Conservation (phyloP, 345 rosid species). For the Arabidopsis arenosa region DNA sequence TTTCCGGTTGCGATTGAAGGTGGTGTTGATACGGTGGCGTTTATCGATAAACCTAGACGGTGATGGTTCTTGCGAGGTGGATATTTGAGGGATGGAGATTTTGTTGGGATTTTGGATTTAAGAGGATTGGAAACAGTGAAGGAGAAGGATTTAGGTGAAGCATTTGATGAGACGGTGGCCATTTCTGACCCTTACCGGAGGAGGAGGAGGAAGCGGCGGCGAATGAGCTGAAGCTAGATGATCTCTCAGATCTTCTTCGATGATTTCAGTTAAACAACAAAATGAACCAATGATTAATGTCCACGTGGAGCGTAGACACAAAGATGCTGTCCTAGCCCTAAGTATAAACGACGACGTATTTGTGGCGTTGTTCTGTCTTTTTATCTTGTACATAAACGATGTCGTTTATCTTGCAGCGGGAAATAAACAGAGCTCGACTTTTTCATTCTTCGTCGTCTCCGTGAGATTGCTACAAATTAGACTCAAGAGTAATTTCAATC, state of each 20-base stretch:
- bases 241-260: not conserved
- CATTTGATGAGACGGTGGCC: constrained; percentile 42
- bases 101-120: not conserved
- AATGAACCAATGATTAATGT: not conserved
- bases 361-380: not conserved
- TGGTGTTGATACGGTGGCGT: constrained; percentile 41
- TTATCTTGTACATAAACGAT: not conserved
- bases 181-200: constrained; percentile 30
- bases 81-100: constrained; percentile 32
- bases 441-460: constrained; percentile 23
- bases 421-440: not conserved
- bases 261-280: not conserved
- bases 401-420: constrained; percentile 23
- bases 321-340: not conserved
- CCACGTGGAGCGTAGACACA: constrained; percentile 10
- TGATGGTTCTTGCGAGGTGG: constrained; percentile 28
- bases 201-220: constrained; percentile 19
- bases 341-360: not conserved
- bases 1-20: constrained; percentile 9
- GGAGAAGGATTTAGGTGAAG: constrained; percentile 41
- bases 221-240: constrained; percentile 15
- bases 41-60: constrained; percentile 36
- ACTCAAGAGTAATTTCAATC: constrained; percentile 2
- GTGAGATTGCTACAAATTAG: not conserved
- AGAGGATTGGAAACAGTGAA: constrained; percentile 9